These are phyloP conservation scores for Waltiozyma solani DNA, from an alignment of 1,139 yeast genomes.

Conservation along the genomic window DNA sequence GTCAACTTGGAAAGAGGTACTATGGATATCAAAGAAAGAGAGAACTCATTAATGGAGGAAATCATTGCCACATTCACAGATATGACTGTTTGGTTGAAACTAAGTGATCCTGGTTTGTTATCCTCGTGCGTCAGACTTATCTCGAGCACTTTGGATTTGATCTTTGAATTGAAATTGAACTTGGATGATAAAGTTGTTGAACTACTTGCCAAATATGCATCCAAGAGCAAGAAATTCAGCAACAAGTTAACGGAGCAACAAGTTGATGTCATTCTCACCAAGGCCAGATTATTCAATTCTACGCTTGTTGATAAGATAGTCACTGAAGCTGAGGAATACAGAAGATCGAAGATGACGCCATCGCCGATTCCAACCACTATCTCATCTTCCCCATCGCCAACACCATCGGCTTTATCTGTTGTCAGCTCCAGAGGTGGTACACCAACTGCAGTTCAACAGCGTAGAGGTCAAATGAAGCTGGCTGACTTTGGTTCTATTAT, in stretches of 20 bases:
- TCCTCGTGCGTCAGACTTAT: conserved; percentile 69
- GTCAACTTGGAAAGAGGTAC: background rate
- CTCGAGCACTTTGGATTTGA: conserved; percentile 54
- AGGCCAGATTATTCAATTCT: conserved; percentile 45
- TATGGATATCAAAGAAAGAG: conserved; percentile 28
- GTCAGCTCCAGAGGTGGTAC: background rate
- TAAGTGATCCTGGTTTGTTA: conserved; percentile 69
- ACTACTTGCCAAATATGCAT: conserved; percentile 51
- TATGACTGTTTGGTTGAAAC: conserved; percentile 69
- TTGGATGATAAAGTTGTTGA: conserved; percentile 41
- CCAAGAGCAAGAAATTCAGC: conserved; percentile 54
- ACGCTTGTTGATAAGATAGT: conserved; percentile 43
- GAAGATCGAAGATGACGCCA: conserved; percentile 19
- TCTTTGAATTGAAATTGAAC: conserved; percentile 38
- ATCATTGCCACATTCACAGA: conserved; percentile 39
- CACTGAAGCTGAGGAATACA: conserved; percentile 33
- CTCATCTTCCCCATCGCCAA: conserved; percentile 2
- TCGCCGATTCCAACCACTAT: conserved; percentile 1
- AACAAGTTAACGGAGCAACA: conserved; percentile 56
- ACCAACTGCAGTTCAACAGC: conserved; percentile 6
- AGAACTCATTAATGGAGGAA: conserved; percentile 21
- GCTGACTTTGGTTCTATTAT: conserved; percentile 34
- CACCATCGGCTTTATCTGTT: conserved; percentile 4
- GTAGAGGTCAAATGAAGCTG: conserved; percentile 36
- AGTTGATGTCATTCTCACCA: conserved; percentile 42